phyloP scores from a whole-genome alignment of 192 early-diverging fungal genomes.

The Gorgonomyces haynaldii region DNA sequence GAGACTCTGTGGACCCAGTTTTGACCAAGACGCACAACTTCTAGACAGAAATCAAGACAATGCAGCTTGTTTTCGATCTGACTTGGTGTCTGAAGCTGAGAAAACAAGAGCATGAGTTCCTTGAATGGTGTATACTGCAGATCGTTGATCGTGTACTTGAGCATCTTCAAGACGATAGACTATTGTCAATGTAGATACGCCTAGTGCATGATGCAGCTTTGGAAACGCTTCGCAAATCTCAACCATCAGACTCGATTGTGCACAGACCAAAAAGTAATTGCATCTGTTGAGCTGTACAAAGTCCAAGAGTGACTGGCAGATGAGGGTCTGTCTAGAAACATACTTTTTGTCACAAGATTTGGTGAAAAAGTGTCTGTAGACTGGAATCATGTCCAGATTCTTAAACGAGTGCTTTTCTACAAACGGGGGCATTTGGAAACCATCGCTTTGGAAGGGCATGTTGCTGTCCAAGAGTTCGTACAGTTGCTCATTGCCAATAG shows the following conservation, averaged over 20 bases:
- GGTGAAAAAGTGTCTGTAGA: neutral
- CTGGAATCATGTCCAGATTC: neutral
- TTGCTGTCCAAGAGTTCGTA: no score
- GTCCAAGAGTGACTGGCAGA: neutral
- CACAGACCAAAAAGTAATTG: slow-evolving; percentile 46
- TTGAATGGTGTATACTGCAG: slow-evolving; percentile 55
- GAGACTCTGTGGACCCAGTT: no score
- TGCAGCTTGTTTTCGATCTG: slow-evolving; percentile 36
- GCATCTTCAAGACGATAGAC: no score
- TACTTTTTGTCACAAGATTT: no score
- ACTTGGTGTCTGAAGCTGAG: no score
- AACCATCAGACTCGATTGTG: slow-evolving; percentile 32
- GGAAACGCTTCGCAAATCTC: slow-evolving; percentile 43
- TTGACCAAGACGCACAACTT: slow-evolving; percentile 30
- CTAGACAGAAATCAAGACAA: slow-evolving; percentile 32
- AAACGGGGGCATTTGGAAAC: slow-evolving; percentile 1
- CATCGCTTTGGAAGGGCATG: slow-evolving; percentile 2
- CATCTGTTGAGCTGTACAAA: slow-evolving; percentile 36
- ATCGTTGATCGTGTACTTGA: slow-evolving; percentile 41
- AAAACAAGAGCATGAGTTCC: slow-evolving; percentile 1
- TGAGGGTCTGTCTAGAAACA: neutral
- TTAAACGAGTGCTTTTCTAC: neutral
- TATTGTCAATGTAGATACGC: slow-evolving; percentile 30
- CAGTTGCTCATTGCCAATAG: no score
- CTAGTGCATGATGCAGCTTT: slow-evolving; percentile 28